Base-by-base conservation (phyloP, 2,329 filamentous ascomycete species). In the Sclerotinia borealis region DNA sequence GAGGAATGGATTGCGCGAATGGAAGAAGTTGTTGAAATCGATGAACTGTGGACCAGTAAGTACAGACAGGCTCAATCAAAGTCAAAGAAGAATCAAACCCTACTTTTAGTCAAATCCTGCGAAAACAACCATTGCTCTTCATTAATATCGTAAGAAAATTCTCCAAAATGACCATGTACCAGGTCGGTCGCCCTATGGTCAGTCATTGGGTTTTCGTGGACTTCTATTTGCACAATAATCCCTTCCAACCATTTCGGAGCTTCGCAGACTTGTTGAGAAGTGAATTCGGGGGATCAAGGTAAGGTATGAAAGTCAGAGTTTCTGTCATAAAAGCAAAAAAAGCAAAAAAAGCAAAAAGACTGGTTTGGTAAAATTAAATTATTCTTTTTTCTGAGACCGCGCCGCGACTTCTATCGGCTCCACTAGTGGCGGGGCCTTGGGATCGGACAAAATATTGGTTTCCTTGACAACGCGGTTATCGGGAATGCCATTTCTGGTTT, bases 141-240 rank as follows among this genome's bases (percentile, higher is more conserved):
- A 15, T 71, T 68, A 59, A 69, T 66, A 63, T 75, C 68, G 67
- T 85, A 86, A 8, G 75, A 74, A 48, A 80, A 72, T 63, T 77
- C 75, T 64, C 83, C 83, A 64, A 81, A 77, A 69, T 84, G 80
- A 73, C 83, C 83, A 69, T 80, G 80, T 61, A 79, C 76, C 59
- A 84, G 77, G 75, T 81, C 77, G 68, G 75, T 77, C 43, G 76
- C 72, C 47, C 76, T 73, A 61, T 74, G 64, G 47, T 76, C 68
- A 69, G 63, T 63, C 68, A 69, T 68, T 64, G 71, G 80, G 79
- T 70, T 76, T 75, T 68, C 61, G 64, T 67, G 49, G 64, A 58
- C 31, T 63, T 68, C 50, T 66, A 62, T 56, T 61, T 64, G 52
- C 43, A 37, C 56, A 56, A 64, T 29, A 51, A 62, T 34, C 63